Evolutionary conservation across 768 basidiomycete species (phyloP).

Genomic region (Leccinum variicolor): DNA sequence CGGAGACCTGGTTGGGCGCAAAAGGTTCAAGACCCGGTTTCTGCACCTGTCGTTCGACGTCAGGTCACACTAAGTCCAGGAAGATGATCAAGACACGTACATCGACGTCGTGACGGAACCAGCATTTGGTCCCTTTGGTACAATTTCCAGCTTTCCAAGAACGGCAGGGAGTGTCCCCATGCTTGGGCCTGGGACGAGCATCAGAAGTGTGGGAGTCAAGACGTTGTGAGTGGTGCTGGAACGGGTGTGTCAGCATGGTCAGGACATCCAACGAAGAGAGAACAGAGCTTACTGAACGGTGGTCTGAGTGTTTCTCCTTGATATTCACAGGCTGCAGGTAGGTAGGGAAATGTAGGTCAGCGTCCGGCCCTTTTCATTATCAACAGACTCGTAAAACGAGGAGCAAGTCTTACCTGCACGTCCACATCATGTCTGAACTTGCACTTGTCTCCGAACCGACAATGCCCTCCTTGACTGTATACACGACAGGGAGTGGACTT

Average conservation of each 20-base stretch:
- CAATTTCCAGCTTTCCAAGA: slow-evolving; percentile 40
- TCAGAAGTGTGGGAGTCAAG: slow-evolving; percentile 3
- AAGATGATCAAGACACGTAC: slow-evolving; percentile 20
- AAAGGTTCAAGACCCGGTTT: neutral
- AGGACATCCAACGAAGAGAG: neutral
- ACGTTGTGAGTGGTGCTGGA: neutral
- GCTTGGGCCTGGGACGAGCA: slow-evolving; percentile 21
- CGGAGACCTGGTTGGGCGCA: neutral
- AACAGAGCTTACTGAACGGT: neutral
- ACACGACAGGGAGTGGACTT: slow-evolving; percentile 18
- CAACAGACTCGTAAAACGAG: too few species aligned
- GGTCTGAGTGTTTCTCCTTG: neutral
- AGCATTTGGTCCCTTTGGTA: slow-evolving; percentile 33
- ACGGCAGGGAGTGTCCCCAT: slow-evolving; percentile 18
- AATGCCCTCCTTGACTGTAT: slow-evolving; percentile 19
- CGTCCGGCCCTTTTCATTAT: neutral
- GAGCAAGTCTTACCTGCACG: slow-evolving; percentile 3
- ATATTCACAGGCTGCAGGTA: neutral
- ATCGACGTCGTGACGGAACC: slow-evolving; percentile 32
- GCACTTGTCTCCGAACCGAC: slow-evolving; percentile 28
- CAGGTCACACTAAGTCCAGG: neutral
- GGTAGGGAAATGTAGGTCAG: neutral
- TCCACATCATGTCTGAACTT: slow-evolving; percentile 18
- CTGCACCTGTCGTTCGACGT: slow-evolving; percentile 1
- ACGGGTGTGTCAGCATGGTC: neutral